These are phyloP conservation scores for Jasminum sambac DNA, from an alignment of 257 asterid species.

Conservation along the genomic window DNA sequence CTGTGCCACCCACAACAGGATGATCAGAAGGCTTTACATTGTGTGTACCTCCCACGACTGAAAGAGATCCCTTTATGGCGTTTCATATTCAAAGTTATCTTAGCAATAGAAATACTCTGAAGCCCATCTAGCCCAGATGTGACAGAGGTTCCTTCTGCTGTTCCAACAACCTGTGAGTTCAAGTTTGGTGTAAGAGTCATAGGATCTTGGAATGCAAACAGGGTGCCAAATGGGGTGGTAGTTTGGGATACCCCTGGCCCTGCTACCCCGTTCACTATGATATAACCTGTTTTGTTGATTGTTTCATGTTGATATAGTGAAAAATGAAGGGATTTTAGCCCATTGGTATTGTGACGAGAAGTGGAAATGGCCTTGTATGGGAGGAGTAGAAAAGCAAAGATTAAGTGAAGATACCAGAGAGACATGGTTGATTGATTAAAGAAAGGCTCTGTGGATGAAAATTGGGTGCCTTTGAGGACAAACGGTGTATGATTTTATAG, in stretches of 20 bases:
- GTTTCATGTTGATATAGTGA: conserved; percentile 32
- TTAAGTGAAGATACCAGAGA: background rate
- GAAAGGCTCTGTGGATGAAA: background rate
- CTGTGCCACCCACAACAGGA: conserved; percentile 30
- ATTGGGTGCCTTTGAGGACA: background rate
- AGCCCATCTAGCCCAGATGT: conserved; percentile 26
- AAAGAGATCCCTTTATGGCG: conserved; percentile 27
- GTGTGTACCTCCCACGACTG: conserved; percentile 28
- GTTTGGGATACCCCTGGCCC: conserved; percentile 22
- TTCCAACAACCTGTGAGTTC: conserved; percentile 24
- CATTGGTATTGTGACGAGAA: conserved; percentile 17
- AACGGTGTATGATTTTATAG: background rate
- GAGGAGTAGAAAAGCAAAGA: conserved; percentile 7
- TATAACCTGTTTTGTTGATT: conserved; percentile 25
- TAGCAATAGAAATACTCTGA: conserved; percentile 29
- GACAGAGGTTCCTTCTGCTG: conserved; percentile 28
- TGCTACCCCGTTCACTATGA: conserved; percentile 30
- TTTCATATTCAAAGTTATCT: conserved; percentile 25
- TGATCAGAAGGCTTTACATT: conserved; percentile 28
- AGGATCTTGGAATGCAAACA: conserved; percentile 29
- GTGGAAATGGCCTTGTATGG: conserved; percentile 7
- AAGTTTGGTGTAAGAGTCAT: conserved; percentile 19
- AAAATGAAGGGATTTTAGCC: conserved; percentile 24
- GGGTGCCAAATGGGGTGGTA: conserved; percentile 29
- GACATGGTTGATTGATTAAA: background rate